Percentiles rank a stretch among this genome's conserved stretches.
Conservation (phyloP, 2,329 filamentous ascomycete species). For the Diplodia sapinea region DNA sequence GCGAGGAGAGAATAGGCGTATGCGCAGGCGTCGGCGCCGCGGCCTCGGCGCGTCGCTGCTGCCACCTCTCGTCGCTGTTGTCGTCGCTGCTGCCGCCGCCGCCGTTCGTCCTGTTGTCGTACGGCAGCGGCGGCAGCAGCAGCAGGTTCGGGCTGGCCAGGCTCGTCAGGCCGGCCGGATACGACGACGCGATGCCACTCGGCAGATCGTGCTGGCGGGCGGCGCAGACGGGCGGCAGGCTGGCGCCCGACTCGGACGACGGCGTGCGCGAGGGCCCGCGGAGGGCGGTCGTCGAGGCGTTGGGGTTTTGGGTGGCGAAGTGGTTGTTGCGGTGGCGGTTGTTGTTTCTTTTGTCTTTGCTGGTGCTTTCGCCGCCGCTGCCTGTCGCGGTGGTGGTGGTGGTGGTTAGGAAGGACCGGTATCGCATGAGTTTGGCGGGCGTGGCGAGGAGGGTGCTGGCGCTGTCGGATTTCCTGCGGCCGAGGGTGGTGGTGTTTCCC, state of each 20-base stretch:
- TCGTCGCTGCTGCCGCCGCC: too few relatives aligned
- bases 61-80: background rate
- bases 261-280: constrained; percentile 2
- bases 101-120: too few relatives aligned
- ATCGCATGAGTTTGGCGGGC: background rate
- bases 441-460: constrained; percentile 8
- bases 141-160: constrained; percentile 1
- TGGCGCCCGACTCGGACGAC: constrained; percentile 12
- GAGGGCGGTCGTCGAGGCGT: constrained; percentile 1
- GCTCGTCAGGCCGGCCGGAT: background rate
- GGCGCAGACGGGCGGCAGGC: constrained; percentile 3
- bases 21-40: background rate
- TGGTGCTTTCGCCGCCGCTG: background rate
- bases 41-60: background rate
- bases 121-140: background rate
- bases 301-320: background rate
- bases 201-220: background rate
- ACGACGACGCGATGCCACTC: background rate
- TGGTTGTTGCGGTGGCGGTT: too few relatives aligned
- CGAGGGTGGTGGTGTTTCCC: background rate
- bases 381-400: too few relatives aligned
- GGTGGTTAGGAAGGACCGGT: background rate
- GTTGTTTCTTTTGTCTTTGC: background rate
- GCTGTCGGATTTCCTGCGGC: constrained; percentile 6
- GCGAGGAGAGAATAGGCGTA: background rate